Evolutionary conservation across 371 early-diverging fungal species (phyloP), one percentile per base, ranked within the genome.

Genomic region (Syncephalastrum sp.): DNA sequence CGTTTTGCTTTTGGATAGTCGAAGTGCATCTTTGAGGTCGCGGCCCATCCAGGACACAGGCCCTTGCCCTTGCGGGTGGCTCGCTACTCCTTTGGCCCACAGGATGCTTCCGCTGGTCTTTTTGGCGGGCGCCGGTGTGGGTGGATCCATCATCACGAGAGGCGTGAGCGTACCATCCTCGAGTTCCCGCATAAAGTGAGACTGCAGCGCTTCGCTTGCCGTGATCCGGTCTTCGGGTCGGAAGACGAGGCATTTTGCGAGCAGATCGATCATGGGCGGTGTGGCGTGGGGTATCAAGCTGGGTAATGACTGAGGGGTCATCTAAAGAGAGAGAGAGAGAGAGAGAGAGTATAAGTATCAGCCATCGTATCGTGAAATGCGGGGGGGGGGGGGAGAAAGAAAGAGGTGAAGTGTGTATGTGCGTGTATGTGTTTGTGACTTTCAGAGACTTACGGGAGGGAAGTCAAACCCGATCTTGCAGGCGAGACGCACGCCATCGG

Each of bases 401-500:
- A 2, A 21, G 50, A 50, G 38, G 8, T 2, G 14, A 53, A 49
- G 14, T 14, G 23, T 15, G 6, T 24, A 16, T 14, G 43, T 52
- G 3, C 13, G 13, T n/a, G 6, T n/a, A n/a, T n/a, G 16, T 7
- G 19, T 5, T 24, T 46, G 23, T 14, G 3, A 14, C 15, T 53
- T 17, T 10, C 10, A n/a, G 17, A 27, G 17, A 41, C 48, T 59
- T 50, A 67, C 66, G 49, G 59, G 54, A 15, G 84, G 86, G 45
- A 86, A 87, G 52, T 77, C 70, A 67, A 86, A 82, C n/a, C 78
- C 74, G 69, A 85, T 82, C 21, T 70, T 65, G 3, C 70, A 56
- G 0, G 86, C 86, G 7, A 89, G 61, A 43, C 73, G 69, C 5
- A 83, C 68, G 15, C 92, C 92, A 57, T 87, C 86, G 42, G 75